Evolutionary conservation across 2,329 filamentous ascomycete species (phyloP).

Genomic region (Sporothrix euskadiensis): DNA sequence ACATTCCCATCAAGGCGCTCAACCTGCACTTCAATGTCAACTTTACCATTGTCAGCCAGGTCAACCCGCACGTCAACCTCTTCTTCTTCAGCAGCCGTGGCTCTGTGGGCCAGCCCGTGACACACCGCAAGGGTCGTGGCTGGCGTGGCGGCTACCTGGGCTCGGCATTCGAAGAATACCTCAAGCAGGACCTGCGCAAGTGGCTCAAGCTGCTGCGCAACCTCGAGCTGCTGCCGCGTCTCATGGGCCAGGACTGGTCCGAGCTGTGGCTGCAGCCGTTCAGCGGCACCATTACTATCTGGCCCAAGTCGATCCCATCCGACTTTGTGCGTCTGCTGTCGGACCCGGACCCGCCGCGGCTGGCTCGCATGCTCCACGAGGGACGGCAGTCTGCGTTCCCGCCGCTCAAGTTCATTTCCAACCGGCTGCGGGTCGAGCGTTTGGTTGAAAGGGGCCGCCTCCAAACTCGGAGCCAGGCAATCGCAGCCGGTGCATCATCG

Average conservation of each 20-base stretch:
- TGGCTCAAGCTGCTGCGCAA: slow-evolving; percentile 95
- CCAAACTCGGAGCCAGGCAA: slow-evolving; percentile 36
- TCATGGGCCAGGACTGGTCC: slow-evolving; percentile 92
- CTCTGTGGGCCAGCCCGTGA: slow-evolving; percentile 87
- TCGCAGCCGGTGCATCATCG: background rate
- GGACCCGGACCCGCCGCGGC: slow-evolving; percentile 72
- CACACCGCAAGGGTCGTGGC: slow-evolving; percentile 86
- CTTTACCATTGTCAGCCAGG: slow-evolving; percentile 84
- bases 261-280: slow-evolving; percentile 96
- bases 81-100: slow-evolving; percentile 98
- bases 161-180: slow-evolving; percentile 86
- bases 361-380: slow-evolving; percentile 86
- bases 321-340: slow-evolving; percentile 86
- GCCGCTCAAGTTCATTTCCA: slow-evolving; percentile 86
- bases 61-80: slow-evolving; percentile 96
- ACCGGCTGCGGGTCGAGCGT: slow-evolving; percentile 81
- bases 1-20: slow-evolving; percentile 90
- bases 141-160: slow-evolving; percentile 97
- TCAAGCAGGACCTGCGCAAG: slow-evolving; percentile 95
- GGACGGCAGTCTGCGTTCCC: slow-evolving; percentile 89
- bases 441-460: slow-evolving; percentile 60
- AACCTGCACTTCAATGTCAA: slow-evolving; percentile 99
- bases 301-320: slow-evolving; percentile 75
- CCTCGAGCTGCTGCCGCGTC: slow-evolving; percentile 85
- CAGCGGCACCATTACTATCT: slow-evolving; percentile 91